phyloP scores from a whole-genome alignment of 2,329 filamentous ascomycete species.

The Ophiocordyceps australis region DNA sequence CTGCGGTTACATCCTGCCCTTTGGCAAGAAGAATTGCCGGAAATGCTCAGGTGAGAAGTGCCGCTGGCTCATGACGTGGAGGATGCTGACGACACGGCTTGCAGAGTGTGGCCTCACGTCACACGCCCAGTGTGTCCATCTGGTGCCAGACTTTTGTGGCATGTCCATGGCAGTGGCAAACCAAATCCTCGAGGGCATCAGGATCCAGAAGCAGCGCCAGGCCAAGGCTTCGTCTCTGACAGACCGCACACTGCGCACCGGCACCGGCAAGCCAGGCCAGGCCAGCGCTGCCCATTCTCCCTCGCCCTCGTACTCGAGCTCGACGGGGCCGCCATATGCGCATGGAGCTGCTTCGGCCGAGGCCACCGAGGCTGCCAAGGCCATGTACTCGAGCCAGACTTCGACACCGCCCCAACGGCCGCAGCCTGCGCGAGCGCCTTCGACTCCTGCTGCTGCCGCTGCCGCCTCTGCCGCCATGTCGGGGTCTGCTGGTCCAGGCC shows the following conservation, averaged over 20 bases:
- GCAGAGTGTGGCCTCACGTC: constrained; percentile 81
- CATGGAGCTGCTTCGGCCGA: constrained; percentile 13
- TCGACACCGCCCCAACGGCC: constrained; percentile 33
- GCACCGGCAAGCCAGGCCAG: constrained; percentile 25
- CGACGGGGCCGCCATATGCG: constrained; percentile 2
- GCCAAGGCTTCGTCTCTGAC: constrained; percentile 39
- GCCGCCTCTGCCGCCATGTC: constrained; percentile 40
- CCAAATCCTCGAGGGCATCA: constrained; percentile 75
- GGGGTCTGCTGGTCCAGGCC: constrained; percentile 18
- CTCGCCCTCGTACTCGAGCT: constrained; percentile 16
- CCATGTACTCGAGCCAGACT: constrained; percentile 37
- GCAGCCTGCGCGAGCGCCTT: constrained; percentile 34
- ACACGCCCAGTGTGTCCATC: constrained; percentile 78
- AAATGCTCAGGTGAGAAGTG: constrained; percentile 51
- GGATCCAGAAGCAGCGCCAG: constrained; percentile 54
- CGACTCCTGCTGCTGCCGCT: constrained; percentile 38
- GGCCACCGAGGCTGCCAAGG: constrained; percentile 45
- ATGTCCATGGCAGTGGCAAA: constrained; percentile 98
- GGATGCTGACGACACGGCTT: constrained; percentile 2
- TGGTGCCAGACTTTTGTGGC: constrained; percentile 96
- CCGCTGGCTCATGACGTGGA: not conserved
- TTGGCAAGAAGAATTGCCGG: constrained; percentile 87
- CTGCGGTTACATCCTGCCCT: constrained; percentile 86
- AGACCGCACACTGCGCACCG: constrained; percentile 46
- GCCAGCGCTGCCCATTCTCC: constrained; percentile 15